Conservation (phyloP, 2,329 filamentous ascomycete species). For the Taxawa tesnikishii region DNA sequence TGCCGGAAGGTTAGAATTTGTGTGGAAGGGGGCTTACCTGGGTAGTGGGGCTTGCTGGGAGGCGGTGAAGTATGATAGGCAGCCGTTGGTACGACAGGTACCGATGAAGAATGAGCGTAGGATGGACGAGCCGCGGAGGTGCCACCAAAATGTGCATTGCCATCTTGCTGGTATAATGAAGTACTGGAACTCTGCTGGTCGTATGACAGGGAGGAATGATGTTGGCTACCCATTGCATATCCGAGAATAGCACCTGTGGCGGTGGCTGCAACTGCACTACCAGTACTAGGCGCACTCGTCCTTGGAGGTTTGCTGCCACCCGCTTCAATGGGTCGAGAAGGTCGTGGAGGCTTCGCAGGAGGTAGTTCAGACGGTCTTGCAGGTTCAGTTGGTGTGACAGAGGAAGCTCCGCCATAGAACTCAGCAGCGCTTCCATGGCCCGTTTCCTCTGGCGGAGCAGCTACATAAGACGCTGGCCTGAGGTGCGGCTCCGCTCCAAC, state of each 20-base stretch:
- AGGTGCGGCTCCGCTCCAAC: conserved; percentile 42
- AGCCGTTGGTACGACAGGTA: background rate
- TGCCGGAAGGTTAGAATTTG: conserved; percentile 21
- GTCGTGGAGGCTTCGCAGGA: conserved; percentile 21
- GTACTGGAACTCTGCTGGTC: conserved; percentile 6
- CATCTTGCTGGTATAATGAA: conserved; percentile 9
- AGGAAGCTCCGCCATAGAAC: conserved; percentile 31
- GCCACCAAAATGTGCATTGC: conserved; percentile 1
- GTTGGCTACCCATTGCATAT: conserved; percentile 23
- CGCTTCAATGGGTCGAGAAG: conserved; percentile 17
- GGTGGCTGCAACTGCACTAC: conserved; percentile 23
- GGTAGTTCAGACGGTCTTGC: conserved; percentile 10
- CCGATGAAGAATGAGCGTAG: background rate
- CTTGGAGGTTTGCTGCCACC: conserved; percentile 5
- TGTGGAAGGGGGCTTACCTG: conserved; percentile 25
- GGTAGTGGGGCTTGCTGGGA: conserved; percentile 1
- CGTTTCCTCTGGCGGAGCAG: conserved; percentile 46
- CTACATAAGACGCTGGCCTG: conserved; percentile 36
- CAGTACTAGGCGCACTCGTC: conserved; percentile 18
- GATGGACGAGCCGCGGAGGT: background rate
- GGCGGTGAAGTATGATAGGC: conserved; percentile 9
- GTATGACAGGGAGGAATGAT: conserved; percentile 6
- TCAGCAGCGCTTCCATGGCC: conserved; percentile 47
- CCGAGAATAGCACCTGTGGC: conserved; percentile 29
- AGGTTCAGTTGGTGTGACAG: conserved; percentile 11